phyloP scores from a whole-genome alignment of 2,329 filamentous ascomycete genomes.

The Fusarium ramigenum region DNA sequence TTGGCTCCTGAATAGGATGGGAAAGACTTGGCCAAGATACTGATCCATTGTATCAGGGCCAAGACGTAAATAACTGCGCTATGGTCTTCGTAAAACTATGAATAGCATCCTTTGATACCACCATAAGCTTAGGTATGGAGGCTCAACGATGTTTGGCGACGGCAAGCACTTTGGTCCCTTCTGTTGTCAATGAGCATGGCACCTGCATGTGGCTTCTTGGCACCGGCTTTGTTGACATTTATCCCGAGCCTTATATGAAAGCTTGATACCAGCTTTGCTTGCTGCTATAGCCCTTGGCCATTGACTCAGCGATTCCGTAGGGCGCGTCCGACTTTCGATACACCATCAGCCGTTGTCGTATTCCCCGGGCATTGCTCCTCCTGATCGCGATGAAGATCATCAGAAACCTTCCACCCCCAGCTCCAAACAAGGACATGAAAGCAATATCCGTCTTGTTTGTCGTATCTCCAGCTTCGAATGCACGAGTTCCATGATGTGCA shows the following conservation, averaged over 20 bases:
- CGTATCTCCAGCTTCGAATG: neutral
- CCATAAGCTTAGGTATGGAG: neutral
- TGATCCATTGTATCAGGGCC: neutral
- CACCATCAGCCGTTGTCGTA: neutral
- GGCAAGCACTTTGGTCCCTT: neutral
- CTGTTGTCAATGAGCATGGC: neutral
- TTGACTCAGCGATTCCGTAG: neutral
- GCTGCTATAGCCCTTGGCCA: neutral
- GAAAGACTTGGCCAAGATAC: neutral
- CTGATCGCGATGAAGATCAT: neutral
- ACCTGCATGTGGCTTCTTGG: neutral
- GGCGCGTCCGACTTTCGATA: neutral
- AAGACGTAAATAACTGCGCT: neutral
- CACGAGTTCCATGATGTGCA: neutral
- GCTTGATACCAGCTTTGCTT: neutral
- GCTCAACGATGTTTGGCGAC: neutral
- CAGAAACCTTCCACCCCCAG: neutral
- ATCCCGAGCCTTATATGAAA: conserved; percentile 3
- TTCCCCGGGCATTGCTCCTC: neutral
- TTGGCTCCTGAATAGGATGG: neutral
- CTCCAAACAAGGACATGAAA: neutral
- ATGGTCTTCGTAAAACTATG: neutral
- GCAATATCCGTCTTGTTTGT: neutral
- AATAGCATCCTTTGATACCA: neutral
- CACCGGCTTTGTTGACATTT: conserved; percentile 2